Base-by-base conservation (phyloP, 2,329 filamentous ascomycete genomes). In the Fusarium buxicola region DNA sequence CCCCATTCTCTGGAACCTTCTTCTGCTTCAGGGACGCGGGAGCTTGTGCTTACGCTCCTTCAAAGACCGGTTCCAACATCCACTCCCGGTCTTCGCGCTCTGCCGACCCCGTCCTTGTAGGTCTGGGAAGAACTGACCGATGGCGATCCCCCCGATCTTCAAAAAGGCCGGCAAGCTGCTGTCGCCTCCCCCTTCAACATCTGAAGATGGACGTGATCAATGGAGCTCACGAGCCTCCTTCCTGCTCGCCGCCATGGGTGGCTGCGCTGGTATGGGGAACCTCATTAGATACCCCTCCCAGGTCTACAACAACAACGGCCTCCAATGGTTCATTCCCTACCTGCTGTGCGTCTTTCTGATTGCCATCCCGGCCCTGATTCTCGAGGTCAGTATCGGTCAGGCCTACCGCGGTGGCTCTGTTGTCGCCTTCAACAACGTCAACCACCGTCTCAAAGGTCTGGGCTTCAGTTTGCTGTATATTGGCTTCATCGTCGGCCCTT, bases 321-420 rank as follows among this genome's bases (percentile, higher is more conserved):
- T 86, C 7, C 84, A 86, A 65, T 87, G 84, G 84, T 87, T 85
- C 70, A 81, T 86, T 15, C 84, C 84, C 0, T 87, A 86, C 59
- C 69, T 86, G 5, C 73, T 86, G 53, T 81, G 82, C 7, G 78
- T 86, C 13, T 82, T 84, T 55, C 71, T 86, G 10, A 78, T 87
- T 54, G 84, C 84, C 32, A 86, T 86, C 39, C 84, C 84, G 0
- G 78, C 81, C 0, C 77, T 86, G 32, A 79, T 86, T 11, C 78
- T 86, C 18, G 84, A 87, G 68, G 84, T 86, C 46, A 90, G 90
- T 49, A 92, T 91, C 48, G 92, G 92, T 41, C 90, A 86, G 65
- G 83, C 84, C 5, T 85, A 86, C 66, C 82, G 83, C 11, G 83
- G 82, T 34, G 84, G 84, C 11, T 81, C 79, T 4, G 81, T 85